Conservation (phyloP, 2,329 filamentous ascomycete species). For the Epichloe scottii region DNA sequence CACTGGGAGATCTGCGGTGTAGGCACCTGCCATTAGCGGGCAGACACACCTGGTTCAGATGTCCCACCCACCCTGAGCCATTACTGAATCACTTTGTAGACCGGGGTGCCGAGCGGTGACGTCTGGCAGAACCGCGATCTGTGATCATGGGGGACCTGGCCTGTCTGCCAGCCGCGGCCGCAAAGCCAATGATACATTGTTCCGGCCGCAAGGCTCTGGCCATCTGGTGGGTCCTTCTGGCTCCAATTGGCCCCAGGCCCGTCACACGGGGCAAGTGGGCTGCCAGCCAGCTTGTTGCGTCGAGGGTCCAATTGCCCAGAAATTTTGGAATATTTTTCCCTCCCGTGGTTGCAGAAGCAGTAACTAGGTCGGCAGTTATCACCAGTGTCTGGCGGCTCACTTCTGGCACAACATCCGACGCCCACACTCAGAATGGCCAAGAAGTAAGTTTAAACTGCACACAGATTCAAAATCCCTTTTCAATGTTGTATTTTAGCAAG, state of each 20-base stretch:
- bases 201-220: constrained; percentile 13
- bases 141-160: constrained; percentile 11
- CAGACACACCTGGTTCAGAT: too few relatives aligned
- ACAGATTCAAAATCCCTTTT: background rate
- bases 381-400: background rate
- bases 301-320: background rate
- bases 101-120: constrained; percentile 14
- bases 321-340: constrained; percentile 4
- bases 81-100: constrained; percentile 2
- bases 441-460: constrained; percentile 10
- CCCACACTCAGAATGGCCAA: constrained; percentile 10
- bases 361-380: background rate
- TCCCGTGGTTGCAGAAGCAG: background rate
- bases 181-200: constrained; percentile 21
- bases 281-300: background rate
- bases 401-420: background rate
- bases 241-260: background rate
- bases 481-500: background rate
- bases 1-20: background rate
- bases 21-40: background rate
- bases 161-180: constrained; percentile 10
- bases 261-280: background rate
- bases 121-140: constrained; percentile 16
- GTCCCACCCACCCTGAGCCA: too few relatives aligned
- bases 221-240: background rate